Base-by-base conservation (phyloP, 2,329 filamentous ascomycete species). In the Diplodia intermedia region DNA sequence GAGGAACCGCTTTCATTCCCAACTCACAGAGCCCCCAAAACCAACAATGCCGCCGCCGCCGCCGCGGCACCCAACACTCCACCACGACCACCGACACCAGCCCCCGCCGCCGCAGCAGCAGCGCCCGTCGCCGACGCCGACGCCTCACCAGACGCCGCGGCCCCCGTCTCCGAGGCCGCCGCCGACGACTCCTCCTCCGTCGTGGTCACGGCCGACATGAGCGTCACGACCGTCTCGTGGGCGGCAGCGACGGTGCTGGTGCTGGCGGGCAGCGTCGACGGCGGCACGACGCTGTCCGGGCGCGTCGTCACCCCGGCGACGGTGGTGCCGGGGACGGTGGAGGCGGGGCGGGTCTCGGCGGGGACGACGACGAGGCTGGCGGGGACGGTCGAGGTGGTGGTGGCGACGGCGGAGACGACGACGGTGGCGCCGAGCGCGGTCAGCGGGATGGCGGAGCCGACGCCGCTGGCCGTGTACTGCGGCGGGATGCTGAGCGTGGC, bases 371-470 rank as follows among this genome's bases (percentile, higher is more conserved):
- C 43, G 43, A 47, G 7, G 43, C 43, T 47, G 18, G 18, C 73
- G 31, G 43, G 29, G 1, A 72, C 38, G 33, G 71, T 73, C 9
- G 50, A 33, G 33, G 36, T 4, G 33, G 38, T 49, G 11, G 50
- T 65, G 52, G 67, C 4, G 9, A 77, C 71, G 0, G 74, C 76
- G 5, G 77, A 78, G 1, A 75, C 82, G 36, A 76, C 72, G 0
- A 78, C 77, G 4, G 79, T 70, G 11, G 78, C 78, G 18, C 81
- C 83, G 11, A 85, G 73, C 54, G 77, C 79, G 9, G 77, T 80
- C 0, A 78, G 77, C 0, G 83, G 83, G 50, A 85, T 82, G 0
- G 82, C 82, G 20, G 75, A 79, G 7, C 83, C 83, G 2, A 82
- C 78, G 15, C 83, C 83, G 1, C 77, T 76, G 18, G 77, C 81